Evolutionary conservation across 2,329 filamentous ascomycete genomes (phyloP), one percentile per base, ranked within the genome.

Genomic region (Pseudogymnoascus sp.): DNA sequence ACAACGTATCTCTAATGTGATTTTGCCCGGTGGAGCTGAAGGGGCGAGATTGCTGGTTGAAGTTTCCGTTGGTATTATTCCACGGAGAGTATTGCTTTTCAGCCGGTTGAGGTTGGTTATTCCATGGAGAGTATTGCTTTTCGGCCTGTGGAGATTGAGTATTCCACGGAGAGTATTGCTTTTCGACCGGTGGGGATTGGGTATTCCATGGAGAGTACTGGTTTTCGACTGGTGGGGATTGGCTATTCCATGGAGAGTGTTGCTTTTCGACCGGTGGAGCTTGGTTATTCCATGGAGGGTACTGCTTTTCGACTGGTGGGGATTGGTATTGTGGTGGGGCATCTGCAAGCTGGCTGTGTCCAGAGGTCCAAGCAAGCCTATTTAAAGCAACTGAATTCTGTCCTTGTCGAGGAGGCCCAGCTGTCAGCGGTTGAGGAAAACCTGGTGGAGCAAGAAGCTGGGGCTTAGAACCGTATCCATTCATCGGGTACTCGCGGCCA

Each of bases 321-420:
- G 23, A 14, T 35, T 56, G 50, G 21, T 18, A 50, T 56, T 37
- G 42, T 62, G 21, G 23, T 4, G 62, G 60, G 25, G 60, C 31
- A 28, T 60, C 21, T 37, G 59, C n/a, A 25, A 31, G 23, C 16
- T 56, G 50, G 8, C 7, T 60, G 18, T 31, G 11, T 25, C 21
- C 59, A 40, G 35, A 28, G 40, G 12, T 40, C 42, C 18, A 53
- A 31, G 61, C 61, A 37, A 53, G 16, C 56, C 42, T 68, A 59
- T 60, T 66, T 12, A 44, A 38, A 16, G 61, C 53, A 11, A 33
- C 50, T 8, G 62, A 63, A 28, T 56, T 65, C 50, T 70, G 66
- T 28, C 73, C 68, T 44, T 72, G 70, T 25, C 73, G 70, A 47
- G 73, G 73, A 59, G 73, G 73, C 21, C 73, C 73, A 23, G 73